These are phyloP conservation scores for Paecilomyces variotii DNA, from an alignment of 2,329 filamentous ascomycete genomes.

Conservation along the genomic window DNA sequence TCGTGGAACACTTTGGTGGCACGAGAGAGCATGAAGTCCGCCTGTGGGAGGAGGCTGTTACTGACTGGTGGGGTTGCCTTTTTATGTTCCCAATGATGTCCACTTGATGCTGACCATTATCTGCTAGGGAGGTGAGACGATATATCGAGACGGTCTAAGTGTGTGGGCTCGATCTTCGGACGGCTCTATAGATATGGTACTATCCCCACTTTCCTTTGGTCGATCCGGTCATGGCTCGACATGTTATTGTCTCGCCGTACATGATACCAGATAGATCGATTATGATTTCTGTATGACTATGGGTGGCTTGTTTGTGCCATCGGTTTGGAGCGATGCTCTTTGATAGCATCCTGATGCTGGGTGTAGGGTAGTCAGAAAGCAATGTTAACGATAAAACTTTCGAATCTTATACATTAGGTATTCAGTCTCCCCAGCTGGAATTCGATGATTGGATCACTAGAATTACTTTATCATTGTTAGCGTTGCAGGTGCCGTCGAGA, in stretches of 20 bases:
- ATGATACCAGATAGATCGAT: background rate
- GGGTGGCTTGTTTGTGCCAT: background rate
- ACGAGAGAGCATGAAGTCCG: conserved; percentile 86
- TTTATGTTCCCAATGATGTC: background rate
- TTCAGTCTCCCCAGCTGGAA: too few relatives aligned
- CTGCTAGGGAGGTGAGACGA: conserved; percentile 61
- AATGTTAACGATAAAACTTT: too few relatives aligned
- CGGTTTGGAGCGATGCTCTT: background rate
- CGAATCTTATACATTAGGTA: too few relatives aligned
- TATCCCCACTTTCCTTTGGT: background rate
- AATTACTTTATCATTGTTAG: too few relatives aligned
- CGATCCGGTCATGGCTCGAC: background rate
- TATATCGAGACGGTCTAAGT: conserved; percentile 67
- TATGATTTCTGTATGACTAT: background rate
- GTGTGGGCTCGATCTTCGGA: background rate
- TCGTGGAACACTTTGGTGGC: conserved; percentile 91
- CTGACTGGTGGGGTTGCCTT: conserved; percentile 68
- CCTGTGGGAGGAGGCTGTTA: conserved; percentile 92
- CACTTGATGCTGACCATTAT: conserved; percentile 10
- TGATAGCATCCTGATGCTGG: background rate
- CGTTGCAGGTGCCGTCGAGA: too few relatives aligned
- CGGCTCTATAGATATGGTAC: background rate
- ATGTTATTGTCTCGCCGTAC: background rate
- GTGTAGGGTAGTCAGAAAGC: too few relatives aligned
- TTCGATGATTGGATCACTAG: too few relatives aligned